phyloP scores from a whole-genome alignment of 306 rosid species.

The Vigna angularis region DNA sequence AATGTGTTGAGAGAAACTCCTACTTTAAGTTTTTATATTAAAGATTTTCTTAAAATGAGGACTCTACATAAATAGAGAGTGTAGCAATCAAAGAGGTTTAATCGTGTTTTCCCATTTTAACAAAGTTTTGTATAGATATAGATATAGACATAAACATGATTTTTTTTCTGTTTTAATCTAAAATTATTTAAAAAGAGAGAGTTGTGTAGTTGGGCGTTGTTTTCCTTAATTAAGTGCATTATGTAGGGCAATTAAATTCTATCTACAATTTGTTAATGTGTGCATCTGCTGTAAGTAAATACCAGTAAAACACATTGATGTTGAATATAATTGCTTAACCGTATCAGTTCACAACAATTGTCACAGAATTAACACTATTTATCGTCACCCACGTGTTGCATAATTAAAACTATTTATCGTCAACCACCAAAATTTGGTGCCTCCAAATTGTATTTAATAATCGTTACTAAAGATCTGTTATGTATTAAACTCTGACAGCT shows the following conservation, averaged over 20 bases:
- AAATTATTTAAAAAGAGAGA: not conserved
- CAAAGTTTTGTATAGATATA: too few species aligned
- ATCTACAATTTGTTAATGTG: not conserved
- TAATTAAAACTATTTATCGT: not conserved
- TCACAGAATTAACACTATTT: not conserved
- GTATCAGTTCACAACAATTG: slow-evolving; percentile 8
- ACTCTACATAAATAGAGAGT: too few species aligned
- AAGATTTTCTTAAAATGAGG: too few species aligned
- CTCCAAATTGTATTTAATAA: slow-evolving; percentile 17
- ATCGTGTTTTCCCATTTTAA: too few species aligned
- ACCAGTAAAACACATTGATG: slow-evolving; percentile 17
- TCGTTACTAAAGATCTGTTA: not conserved
- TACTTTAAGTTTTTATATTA: too few species aligned
- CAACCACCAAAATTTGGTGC: not conserved
- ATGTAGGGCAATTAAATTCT: slow-evolving; percentile 15
- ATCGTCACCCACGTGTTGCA: not conserved
- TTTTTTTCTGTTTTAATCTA: too few species aligned
- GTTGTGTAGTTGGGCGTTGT: slow-evolving; percentile 9
- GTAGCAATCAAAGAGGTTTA: too few species aligned
- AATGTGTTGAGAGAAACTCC: too few species aligned
- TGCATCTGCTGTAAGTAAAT: slow-evolving; percentile 23
- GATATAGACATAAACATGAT: too few species aligned
- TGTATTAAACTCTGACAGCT: slow-evolving; percentile 16
- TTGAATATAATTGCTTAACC: slow-evolving; percentile 32
- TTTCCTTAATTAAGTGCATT: not conserved